Evolutionary conservation across 768 basidiomycete species (phyloP).

Genomic region (Agaricus blazei): DNA sequence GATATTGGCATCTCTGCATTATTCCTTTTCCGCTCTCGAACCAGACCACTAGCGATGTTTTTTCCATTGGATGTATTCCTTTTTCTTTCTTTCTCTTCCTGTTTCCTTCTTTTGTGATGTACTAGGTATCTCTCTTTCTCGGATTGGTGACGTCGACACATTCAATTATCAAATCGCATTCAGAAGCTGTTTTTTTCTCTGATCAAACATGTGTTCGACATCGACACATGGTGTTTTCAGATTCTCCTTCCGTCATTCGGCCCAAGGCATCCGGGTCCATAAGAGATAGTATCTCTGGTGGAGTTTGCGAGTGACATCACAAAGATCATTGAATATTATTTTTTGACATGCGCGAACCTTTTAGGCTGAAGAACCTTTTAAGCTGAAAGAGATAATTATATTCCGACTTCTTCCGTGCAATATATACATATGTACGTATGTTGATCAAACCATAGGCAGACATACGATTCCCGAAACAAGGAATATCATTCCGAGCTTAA

Average conservation of each 20-base stretch:
- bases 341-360: neutral
- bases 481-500: too few relatives aligned
- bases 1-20: neutral
- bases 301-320: slow-evolving; percentile 1
- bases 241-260: neutral
- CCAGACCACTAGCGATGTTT: neutral
- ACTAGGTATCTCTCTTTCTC: slow-evolving; percentile 4
- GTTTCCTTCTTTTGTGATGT: neutral
- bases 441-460: too few relatives aligned
- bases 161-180: neutral
- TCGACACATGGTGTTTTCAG: too few relatives aligned
- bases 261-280: neutral
- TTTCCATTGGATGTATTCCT: too few relatives aligned
- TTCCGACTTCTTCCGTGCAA: neutral
- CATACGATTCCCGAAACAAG: too few relatives aligned
- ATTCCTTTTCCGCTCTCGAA: neutral
- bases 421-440: too few relatives aligned
- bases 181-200: neutral
- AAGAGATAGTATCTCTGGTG: neutral
- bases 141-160: neutral
- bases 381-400: neutral
- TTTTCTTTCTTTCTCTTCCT: neutral
- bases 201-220: too few relatives aligned
- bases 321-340: neutral
- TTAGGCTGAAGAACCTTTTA: neutral